phyloP scores from a whole-genome alignment of 1,284 basidiomycete genomes.

The Takashimella koratensis region DNA sequence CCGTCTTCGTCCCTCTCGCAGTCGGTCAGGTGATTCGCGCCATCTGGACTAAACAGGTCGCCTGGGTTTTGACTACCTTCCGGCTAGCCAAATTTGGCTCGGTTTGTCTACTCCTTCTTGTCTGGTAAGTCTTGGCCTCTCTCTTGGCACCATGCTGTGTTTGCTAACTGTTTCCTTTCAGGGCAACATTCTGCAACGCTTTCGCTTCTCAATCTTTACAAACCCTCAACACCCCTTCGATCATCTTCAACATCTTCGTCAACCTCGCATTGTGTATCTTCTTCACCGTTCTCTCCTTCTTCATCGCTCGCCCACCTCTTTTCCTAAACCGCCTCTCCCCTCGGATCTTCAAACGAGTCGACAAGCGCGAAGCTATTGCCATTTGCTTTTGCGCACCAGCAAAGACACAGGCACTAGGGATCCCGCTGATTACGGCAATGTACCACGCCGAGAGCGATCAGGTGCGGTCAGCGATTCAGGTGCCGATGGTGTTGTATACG shows the following conservation, averaged over 20 bases:
- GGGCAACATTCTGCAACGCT: neutral
- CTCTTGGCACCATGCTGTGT: too few species aligned
- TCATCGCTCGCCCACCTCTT: constrained; percentile 23
- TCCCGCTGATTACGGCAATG: constrained; percentile 21
- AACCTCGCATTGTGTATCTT: constrained; percentile 23
- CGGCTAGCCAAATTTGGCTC: constrained; percentile 32
- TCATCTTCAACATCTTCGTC: constrained; percentile 34
- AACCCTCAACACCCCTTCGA: constrained; percentile 20
- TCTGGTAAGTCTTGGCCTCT: constrained; percentile 27
- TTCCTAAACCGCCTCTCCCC: constrained; percentile 4
- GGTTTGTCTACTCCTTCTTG: constrained; percentile 34
- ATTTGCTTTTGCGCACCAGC: constrained; percentile 26
- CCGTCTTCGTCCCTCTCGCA: constrained; percentile 35
- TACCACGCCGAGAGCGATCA: constrained; percentile 2
- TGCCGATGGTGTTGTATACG: constrained; percentile 19
- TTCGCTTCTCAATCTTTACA: neutral
- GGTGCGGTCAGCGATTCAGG: constrained; percentile 5
- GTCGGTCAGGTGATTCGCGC: constrained; percentile 37
- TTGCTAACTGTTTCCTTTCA: too few species aligned
- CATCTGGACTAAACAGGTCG: constrained; percentile 16
- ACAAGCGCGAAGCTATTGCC: constrained; percentile 17
- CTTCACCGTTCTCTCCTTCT: constrained; percentile 30
- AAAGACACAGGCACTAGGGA: constrained; percentile 22
- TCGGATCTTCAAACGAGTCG: constrained; percentile 12
- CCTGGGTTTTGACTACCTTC: constrained; percentile 10